A percentile compares a stretch with the other conserved stretches of the same genome.
phyloP scores from a whole-genome alignment of 1,139 yeast species.

The Pneumocystis jirovecii region DNA sequence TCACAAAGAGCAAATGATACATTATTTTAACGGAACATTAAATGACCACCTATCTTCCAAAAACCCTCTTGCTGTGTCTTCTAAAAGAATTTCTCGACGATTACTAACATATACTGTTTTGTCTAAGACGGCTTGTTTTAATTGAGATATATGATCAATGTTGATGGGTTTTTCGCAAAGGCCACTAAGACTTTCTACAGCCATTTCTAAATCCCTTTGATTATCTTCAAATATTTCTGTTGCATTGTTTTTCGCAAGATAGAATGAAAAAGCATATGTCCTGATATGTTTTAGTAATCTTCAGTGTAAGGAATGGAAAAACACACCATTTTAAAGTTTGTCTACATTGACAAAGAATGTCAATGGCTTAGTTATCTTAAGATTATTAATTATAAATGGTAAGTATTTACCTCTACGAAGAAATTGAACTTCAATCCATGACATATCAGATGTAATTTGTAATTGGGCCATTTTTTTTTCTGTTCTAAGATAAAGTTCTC shows the following conservation, averaged over 20 bases:
- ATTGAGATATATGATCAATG: constrained; percentile 21
- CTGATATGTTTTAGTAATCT: not conserved
- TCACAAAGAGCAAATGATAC: not conserved
- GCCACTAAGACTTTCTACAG: constrained; percentile 68
- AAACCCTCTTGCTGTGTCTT: constrained; percentile 25
- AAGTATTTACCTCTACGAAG: constrained; percentile 41
- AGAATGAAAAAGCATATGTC: constrained; percentile 77
- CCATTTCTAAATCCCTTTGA: constrained; percentile 53
- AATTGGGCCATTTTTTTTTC: constrained; percentile 50
- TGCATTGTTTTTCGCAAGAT: constrained; percentile 36
- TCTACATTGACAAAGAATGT: constrained; percentile 51
- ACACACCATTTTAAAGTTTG: constrained; percentile 53
- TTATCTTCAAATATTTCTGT: constrained; percentile 49
- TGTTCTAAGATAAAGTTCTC: constrained; percentile 44
- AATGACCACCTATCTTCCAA: constrained; percentile 25
- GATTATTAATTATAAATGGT: not conserved
- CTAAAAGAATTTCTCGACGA: constrained; percentile 24
- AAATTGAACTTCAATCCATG: constrained; percentile 87
- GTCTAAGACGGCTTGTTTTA: constrained; percentile 24
- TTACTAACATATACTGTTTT: constrained; percentile 25
- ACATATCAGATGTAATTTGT: constrained; percentile 48
- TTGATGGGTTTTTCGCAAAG: constrained; percentile 33
- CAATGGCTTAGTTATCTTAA: constrained; percentile 21
- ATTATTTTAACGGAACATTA: constrained; percentile 2
- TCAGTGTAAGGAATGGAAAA: not conserved